Evolutionary conservation across 768 basidiomycete species (phyloP), one percentile per base, ranked within the genome.

Genomic region (Astraeus odoratus): DNA sequence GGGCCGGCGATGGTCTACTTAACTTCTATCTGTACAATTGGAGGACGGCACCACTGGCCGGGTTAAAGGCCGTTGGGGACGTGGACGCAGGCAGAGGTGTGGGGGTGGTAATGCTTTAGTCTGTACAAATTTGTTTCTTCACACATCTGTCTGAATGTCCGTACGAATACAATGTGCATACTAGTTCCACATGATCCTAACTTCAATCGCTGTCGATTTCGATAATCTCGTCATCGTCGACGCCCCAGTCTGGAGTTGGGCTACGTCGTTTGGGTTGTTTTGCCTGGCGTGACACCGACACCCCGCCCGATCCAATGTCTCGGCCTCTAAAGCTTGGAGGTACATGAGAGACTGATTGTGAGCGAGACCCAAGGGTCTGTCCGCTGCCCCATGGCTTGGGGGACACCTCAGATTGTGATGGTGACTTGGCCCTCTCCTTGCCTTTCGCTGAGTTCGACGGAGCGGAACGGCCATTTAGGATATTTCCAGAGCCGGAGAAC

Each of bases 21-120:
- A 89, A 94, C 64, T 95, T 80, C 61, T 94, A 94, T 61, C 62
- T 94, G 47, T 97, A 96, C 69, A 99, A 99, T 65, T 99, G 93
- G 90, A 76, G 86, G 48, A 94, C 91, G 10, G 67, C 79, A 12
- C 74, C 80, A 2, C 68, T 98, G 46, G 81, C 89, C 30, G 94
- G 95, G 36, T 61, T 86, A 58, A 70, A 67, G 27, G 51, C 71
- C 10, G 68, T 74, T n/a, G 78, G 64, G 2, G 74, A 58, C 27
- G 60, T 57, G 20, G 61, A 72, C n/a, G 71, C 79, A n/a, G 89
- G 89, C 35, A 76, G 69, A 59, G 93, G 90, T 4, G 75, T 98
- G 42, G 93, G 90, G 3, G 81, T 98, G 15, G 93, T 97, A 30
- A 98, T 98, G 95, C 74, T 98, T 26, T 96, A 70, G 67, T 31